A percentile compares a stretch with the other conserved stretches of the same genome.
These are phyloP conservation scores for Solanum sitiens DNA, from an alignment of 257 asterid species.

Conservation along the genomic window DNA sequence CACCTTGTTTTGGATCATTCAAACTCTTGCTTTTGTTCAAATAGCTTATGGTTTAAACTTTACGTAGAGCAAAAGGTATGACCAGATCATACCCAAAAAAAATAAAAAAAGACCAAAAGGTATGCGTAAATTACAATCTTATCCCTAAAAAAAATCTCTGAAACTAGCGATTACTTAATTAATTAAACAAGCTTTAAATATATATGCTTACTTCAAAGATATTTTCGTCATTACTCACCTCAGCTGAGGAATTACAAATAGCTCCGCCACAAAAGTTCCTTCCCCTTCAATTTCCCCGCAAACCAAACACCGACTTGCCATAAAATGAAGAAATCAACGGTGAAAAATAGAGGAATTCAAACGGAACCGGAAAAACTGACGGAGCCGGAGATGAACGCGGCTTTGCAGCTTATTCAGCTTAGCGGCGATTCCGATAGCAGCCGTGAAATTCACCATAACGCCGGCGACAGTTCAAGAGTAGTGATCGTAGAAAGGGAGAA, in stretches of 20 bases:
- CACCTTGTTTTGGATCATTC: background rate
- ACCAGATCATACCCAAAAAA: background rate
- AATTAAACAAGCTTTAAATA: background rate
- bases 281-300: background rate
- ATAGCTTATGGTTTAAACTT: background rate
- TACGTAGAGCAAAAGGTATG: background rate
- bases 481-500: background rate
- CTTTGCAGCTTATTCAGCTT: slow-evolving; percentile 58
- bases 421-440: slow-evolving; percentile 31
- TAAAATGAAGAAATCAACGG: slow-evolving; percentile 18
- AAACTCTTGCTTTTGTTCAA: background rate
- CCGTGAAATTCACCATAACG: background rate
- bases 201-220: background rate
- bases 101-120: background rate
- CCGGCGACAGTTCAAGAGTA: background rate
- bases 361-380: slow-evolving; percentile 18
- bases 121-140: background rate
- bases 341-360: slow-evolving; percentile 9
- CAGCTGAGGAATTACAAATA: background rate
- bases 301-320: background rate
- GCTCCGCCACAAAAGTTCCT: background rate
- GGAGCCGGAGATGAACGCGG: slow-evolving; percentile 60
- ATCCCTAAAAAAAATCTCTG: background rate
- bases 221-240: background rate
- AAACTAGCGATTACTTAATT: background rate